Percentiles rank a stretch among this genome's conserved stretches.
phyloP scores from a whole-genome alignment of 306 rosid genomes.

The Betula pendula region DNA sequence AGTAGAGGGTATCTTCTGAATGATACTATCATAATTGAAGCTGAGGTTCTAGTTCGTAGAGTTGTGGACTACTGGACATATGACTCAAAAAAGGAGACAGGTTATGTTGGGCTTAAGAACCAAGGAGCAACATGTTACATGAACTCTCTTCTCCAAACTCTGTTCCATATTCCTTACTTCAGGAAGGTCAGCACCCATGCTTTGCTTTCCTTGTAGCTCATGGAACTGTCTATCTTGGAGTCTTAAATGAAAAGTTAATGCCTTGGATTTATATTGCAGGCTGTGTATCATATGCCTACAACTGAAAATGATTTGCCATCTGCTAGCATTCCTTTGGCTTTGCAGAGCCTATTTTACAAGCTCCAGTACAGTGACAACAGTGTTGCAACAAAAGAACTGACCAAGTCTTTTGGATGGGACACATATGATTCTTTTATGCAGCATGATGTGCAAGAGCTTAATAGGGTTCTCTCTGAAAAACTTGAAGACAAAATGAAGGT shows the following conservation, averaged over 20 bases:
- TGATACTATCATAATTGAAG: constrained; percentile 72
- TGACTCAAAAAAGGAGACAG: constrained; percentile 90
- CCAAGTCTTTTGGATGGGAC: constrained; percentile 95
- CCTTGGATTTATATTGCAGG: constrained; percentile 57
- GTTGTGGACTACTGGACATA: constrained; percentile 85
- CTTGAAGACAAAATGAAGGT: constrained; percentile 97
- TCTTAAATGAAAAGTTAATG: constrained; percentile 16
- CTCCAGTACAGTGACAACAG: constrained; percentile 88
- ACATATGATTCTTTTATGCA: constrained; percentile 94
- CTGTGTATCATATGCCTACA: constrained; percentile 94
- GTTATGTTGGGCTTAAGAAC: constrained; percentile 88
- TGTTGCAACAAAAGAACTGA: constrained; percentile 87
- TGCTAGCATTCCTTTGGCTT: constrained; percentile 84
- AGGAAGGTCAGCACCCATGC: constrained; percentile 57
- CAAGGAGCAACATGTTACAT: constrained; percentile 96
- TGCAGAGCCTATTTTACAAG: constrained; percentile 85
- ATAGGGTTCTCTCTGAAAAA: constrained; percentile 81
- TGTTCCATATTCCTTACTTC: constrained; percentile 84
- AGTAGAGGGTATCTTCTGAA: constrained; percentile 75
- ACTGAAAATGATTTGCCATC: constrained; percentile 91
- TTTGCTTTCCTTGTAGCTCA: constrained; percentile 10
- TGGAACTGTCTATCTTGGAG: constrained; percentile 25
- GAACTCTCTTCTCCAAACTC: constrained; percentile 87
- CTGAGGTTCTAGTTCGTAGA: constrained; percentile 82
- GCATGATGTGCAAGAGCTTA: constrained; percentile 91